phyloP scores from a whole-genome alignment of 2,329 filamentous ascomycete genomes.

The Stachybotrys chlorohalonatus region DNA sequence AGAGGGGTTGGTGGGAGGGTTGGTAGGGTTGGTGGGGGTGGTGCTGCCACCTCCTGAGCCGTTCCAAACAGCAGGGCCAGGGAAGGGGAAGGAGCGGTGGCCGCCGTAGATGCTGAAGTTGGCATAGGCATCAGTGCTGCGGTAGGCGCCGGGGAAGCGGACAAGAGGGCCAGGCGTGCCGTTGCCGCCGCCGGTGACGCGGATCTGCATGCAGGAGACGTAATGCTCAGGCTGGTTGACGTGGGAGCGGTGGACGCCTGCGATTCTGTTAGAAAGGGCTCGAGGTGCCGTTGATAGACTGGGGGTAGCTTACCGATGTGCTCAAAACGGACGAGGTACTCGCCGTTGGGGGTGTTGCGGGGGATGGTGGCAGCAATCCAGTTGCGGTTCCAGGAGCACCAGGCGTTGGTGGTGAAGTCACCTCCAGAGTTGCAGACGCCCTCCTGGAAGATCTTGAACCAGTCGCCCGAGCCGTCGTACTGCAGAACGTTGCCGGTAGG shows the following conservation, averaged over 20 bases:
- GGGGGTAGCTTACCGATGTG: not conserved
- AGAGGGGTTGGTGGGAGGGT: not conserved
- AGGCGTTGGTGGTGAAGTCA: constrained; percentile 1
- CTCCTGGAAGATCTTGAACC: constrained; percentile 2
- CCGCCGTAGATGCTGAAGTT: constrained; percentile 1
- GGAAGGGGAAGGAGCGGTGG: not conserved
- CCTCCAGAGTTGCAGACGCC: not conserved
- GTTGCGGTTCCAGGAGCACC: constrained; percentile 1
- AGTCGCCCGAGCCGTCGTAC: constrained; percentile 18
- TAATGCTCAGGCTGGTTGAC: constrained; percentile 2
- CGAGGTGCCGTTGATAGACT: not conserved
- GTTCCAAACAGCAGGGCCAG: not conserved
- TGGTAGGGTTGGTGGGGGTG: not conserved
- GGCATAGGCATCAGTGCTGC: not conserved
- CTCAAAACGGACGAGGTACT: constrained; percentile 1
- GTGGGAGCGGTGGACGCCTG: not conserved
- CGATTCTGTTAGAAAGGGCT: not conserved
- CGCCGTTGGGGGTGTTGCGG: constrained; percentile 1
- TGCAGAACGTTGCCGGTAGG: constrained; percentile 13
- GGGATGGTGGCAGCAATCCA: constrained; percentile 1
- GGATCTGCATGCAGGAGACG: constrained; percentile 1
- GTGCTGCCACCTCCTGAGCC: not conserved
- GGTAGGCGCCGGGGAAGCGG: constrained; percentile 1
- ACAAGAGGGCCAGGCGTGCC: not conserved
- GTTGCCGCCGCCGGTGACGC: not conserved